These are phyloP conservation scores for Kazachstania sp. DNA, from an alignment of 1,139 yeast species.

Conservation along the genomic window DNA sequence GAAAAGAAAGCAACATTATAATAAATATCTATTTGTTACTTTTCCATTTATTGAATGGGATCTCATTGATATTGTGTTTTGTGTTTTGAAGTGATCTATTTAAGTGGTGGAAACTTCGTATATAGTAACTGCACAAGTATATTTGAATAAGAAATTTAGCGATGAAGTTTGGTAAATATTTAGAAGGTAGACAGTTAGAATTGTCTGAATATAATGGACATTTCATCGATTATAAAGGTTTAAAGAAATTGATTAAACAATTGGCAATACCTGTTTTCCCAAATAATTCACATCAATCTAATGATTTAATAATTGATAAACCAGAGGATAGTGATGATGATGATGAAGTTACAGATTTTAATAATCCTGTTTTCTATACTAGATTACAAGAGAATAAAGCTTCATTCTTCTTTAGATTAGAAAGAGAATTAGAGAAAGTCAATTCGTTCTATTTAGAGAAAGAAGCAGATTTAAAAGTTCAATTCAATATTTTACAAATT, in stretches of 20 bases:
- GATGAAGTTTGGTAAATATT: slow-evolving; percentile 87
- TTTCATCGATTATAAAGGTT: slow-evolving; percentile 87
- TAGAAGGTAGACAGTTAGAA: slow-evolving; percentile 89
- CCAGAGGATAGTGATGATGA: slow-evolving; percentile 23
- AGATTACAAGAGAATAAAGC: slow-evolving; percentile 85
- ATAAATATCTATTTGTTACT: too few relatives aligned
- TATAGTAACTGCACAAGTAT: too few relatives aligned
- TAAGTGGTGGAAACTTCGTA: too few relatives aligned
- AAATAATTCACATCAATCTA: slow-evolving; percentile 1
- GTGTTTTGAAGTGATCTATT: too few relatives aligned
- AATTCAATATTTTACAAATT: slow-evolving; percentile 65
- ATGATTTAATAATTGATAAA: background rate
- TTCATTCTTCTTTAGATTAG: slow-evolving; percentile 83
- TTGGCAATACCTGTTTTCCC: slow-evolving; percentile 40
- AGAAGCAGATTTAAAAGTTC: slow-evolving; percentile 74
- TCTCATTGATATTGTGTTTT: too few relatives aligned
- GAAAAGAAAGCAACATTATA: too few relatives aligned
- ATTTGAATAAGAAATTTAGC: background rate
- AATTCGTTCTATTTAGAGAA: slow-evolving; percentile 82
- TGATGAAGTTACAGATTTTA: slow-evolving; percentile 12
- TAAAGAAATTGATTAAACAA: slow-evolving; percentile 65
- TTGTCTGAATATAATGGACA: slow-evolving; percentile 90
- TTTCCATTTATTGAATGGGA: too few relatives aligned
- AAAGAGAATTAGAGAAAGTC: slow-evolving; percentile 90
- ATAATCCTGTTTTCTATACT: slow-evolving; percentile 35